These are phyloP conservation scores for Akebia trifoliata DNA, from an alignment of 164 flowering plant genomes.

Conservation along the genomic window DNA sequence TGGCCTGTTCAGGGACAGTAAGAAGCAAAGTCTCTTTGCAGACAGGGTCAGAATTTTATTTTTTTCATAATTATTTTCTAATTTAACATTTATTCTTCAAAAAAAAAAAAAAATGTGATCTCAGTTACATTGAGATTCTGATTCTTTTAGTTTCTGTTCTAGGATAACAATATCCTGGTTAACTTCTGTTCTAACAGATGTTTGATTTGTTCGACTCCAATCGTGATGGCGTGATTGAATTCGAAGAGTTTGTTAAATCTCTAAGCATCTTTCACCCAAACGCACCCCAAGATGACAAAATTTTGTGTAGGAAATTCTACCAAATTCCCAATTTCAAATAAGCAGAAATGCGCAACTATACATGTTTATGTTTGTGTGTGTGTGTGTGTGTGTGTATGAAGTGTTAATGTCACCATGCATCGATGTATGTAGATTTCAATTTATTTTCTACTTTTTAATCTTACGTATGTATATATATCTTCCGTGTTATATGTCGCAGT, in stretches of 20 bases:
- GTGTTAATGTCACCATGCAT: not conserved
- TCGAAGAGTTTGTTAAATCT: constrained; percentile 33
- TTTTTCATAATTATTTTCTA: not conserved
- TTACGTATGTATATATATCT: too few species aligned
- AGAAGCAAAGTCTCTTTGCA: constrained; percentile 31
- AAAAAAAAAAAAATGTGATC: not conserved
- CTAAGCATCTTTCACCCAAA: constrained; percentile 34
- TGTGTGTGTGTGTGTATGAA: too few species aligned
- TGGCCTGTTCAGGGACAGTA: constrained; percentile 35
- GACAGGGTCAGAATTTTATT: constrained; percentile 28
- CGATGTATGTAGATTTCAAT: not conserved
- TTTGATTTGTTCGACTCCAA: constrained; percentile 30
- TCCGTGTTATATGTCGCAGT: not conserved
- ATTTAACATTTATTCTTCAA: too few species aligned
- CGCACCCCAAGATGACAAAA: constrained; percentile 27
- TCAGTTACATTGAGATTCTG: too few species aligned
- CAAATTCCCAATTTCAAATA: not conserved
- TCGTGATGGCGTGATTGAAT: constrained; percentile 30
- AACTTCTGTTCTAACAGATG: constrained; percentile 15
- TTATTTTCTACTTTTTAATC: not conserved
- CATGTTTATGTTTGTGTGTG: too few species aligned
- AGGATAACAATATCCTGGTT: not conserved
- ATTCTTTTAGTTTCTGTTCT: not conserved
- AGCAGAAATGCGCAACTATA: too few species aligned
- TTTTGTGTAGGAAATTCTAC: constrained; percentile 17